Conservation (phyloP, 2,329 filamentous ascomycete genomes). For the Arthrinium puccinioides region DNA sequence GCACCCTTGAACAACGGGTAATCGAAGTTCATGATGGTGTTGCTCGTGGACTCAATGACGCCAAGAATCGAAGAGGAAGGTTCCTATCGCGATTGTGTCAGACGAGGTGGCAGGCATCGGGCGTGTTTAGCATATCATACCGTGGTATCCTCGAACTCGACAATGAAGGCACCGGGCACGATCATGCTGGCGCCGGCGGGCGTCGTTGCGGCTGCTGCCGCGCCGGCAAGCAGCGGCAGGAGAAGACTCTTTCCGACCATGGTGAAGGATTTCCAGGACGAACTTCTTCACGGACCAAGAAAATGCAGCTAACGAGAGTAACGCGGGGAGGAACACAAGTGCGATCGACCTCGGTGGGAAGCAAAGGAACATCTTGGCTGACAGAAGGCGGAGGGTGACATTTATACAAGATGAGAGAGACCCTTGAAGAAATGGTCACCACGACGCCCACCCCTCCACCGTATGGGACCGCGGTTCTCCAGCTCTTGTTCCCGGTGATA, state of each 20-base stretch:
- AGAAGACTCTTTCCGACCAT: not conserved
- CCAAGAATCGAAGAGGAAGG: not conserved
- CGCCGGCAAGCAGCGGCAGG: not conserved
- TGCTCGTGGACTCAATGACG: slow-evolving; percentile 13
- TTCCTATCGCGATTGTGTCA: not conserved
- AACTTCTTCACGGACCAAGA: not conserved
- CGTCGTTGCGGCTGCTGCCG: not conserved
- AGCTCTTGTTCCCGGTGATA: too few relatives aligned
- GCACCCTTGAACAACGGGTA: slow-evolving; percentile 47
- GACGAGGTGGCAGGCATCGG: not conserved
- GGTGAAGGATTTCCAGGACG: not conserved
- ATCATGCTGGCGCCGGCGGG: not conserved
- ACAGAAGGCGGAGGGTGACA: too few relatives aligned
- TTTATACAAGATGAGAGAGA: too few relatives aligned
- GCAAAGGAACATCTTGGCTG: too few relatives aligned
- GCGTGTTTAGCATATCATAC: not conserved
- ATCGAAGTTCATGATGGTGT: slow-evolving; percentile 28
- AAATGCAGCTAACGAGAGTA: not conserved
- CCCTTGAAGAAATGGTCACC: too few relatives aligned
- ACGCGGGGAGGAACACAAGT: not conserved
- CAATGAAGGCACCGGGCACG: slow-evolving; percentile 42
- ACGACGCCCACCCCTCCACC: too few relatives aligned
- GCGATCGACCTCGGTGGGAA: not conserved
- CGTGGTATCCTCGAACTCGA: slow-evolving; percentile 33
- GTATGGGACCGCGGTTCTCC: too few relatives aligned